Conservation (phyloP, 2,329 filamentous ascomycete genomes). For the Emergomyces pasteurianus region DNA sequence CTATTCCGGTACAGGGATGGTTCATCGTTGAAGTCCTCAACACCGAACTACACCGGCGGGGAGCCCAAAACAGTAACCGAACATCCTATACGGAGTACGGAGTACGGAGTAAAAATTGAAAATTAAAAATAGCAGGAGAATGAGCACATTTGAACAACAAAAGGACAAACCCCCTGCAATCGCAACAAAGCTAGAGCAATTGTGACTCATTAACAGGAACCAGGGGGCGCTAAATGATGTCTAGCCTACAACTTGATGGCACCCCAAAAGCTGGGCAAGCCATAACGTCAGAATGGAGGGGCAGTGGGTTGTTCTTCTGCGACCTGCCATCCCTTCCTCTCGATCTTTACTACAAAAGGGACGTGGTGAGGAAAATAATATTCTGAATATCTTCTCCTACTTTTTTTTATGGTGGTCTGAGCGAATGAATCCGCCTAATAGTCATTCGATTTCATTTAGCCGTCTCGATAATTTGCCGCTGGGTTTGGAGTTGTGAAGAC, state of each 20-base stretch:
- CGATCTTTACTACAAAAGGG: not conserved
- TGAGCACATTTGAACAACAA: not conserved
- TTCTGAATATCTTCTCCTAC: not conserved
- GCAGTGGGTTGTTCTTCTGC: not conserved
- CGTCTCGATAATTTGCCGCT: too few relatives aligned
- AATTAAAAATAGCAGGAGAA: not conserved
- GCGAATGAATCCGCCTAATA: not conserved
- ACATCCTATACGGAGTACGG: too few relatives aligned
- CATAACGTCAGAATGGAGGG: not conserved
- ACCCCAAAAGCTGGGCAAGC: too few relatives aligned
- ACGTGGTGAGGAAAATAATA: not conserved
- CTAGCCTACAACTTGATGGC: too few relatives aligned
- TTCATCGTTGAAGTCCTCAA: too few relatives aligned
- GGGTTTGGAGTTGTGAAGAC: too few relatives aligned
- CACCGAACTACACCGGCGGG: too few relatives aligned
- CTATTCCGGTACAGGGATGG: too few relatives aligned
- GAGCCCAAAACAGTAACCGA: not conserved
- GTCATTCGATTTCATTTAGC: not conserved
- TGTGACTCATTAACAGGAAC: not conserved
- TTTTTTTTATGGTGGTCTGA: not conserved
- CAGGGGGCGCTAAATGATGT: too few relatives aligned
- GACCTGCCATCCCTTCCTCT: not conserved
- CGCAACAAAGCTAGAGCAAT: not conserved
- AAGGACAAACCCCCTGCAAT: not conserved
- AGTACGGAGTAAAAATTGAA: too few relatives aligned